Percentiles rank a stretch among this genome's conserved stretches.
These are phyloP conservation scores for Zygosaccharomyces pseudobailii DNA, from an alignment of 1,139 yeast species.

Conservation along the genomic window DNA sequence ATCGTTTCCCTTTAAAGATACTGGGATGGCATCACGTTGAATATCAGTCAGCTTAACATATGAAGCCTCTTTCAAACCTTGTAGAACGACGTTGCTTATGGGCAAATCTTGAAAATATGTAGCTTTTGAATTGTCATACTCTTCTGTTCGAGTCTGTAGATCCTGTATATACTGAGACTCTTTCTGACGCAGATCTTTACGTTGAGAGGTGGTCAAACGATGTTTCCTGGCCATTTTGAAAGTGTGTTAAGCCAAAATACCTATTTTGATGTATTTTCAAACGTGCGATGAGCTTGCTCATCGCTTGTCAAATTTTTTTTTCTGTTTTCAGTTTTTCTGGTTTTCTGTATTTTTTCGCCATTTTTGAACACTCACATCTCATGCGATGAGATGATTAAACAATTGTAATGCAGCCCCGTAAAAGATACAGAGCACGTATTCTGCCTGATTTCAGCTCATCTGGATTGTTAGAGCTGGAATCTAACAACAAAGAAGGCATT, in stretches of 20 bases:
- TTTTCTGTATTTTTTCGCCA: background rate
- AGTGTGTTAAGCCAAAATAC: background rate
- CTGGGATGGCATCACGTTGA: slow-evolving; percentile 74
- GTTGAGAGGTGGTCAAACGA: slow-evolving; percentile 39
- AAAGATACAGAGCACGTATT: background rate
- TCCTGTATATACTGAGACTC: slow-evolving; percentile 45
- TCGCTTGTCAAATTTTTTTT: slow-evolving; percentile 12
- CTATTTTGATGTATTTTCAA: background rate
- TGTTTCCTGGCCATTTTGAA: slow-evolving; percentile 41
- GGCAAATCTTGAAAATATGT: slow-evolving; percentile 68
- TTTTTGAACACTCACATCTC: background rate
- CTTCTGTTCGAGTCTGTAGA: slow-evolving; percentile 46
- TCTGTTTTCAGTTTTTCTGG: background rate
- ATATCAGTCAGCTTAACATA: slow-evolving; percentile 80
- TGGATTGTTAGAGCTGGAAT: slow-evolving; percentile 44
- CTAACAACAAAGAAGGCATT: slow-evolving; percentile 39
- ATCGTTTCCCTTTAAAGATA: slow-evolving; percentile 76
- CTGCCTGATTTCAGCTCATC: slow-evolving; percentile 40
- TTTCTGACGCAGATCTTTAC: slow-evolving; percentile 38
- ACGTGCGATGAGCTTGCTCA: slow-evolving; percentile 19
- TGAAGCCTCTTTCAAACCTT: slow-evolving; percentile 69
- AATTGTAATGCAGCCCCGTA: background rate
- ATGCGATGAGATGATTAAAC: background rate
- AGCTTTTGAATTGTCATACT: slow-evolving; percentile 40
- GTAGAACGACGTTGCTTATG: slow-evolving; percentile 55